Evolutionary conservation across 2,329 filamentous ascomycete genomes (phyloP).

Genomic region (Albifimbria verrucaria): DNA sequence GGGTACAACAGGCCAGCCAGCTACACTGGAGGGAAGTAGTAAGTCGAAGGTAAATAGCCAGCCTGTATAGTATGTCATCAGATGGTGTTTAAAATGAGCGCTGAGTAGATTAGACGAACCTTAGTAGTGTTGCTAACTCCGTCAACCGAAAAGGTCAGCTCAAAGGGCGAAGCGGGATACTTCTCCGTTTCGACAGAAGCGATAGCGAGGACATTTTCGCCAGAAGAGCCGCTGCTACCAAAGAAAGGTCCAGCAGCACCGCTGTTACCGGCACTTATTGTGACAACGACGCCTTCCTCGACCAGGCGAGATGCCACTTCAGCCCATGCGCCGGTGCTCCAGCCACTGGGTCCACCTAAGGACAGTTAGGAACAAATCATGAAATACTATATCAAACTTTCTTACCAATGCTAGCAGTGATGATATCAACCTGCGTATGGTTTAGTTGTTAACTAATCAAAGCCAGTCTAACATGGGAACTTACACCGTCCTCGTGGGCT

Average conservation of each 20-base stretch:
- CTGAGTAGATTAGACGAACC: too few species aligned
- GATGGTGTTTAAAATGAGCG: not conserved
- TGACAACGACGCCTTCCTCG: conserved; percentile 38
- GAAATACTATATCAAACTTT: too few species aligned
- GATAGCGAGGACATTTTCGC: conserved; percentile 38
- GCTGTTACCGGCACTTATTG: conserved; percentile 41
- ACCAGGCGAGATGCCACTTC: conserved; percentile 27
- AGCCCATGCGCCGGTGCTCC: conserved; percentile 24
- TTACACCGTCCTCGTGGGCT: conserved; percentile 27
- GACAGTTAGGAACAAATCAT: too few species aligned
- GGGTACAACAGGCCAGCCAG: conserved; percentile 19
- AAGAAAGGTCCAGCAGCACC: conserved; percentile 40
- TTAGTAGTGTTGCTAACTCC: not conserved
- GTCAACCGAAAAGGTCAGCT: conserved; percentile 18
- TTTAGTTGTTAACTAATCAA: not conserved
- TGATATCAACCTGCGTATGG: conserved; percentile 25
- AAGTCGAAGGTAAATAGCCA: conserved; percentile 4
- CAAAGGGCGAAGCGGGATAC: conserved; percentile 11
- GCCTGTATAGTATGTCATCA: not conserved
- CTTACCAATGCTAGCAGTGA: conserved; percentile 26
- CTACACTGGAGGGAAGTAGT: conserved; percentile 4
- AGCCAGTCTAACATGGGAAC: not conserved
- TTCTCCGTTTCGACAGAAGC: conserved; percentile 35
- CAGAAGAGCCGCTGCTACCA: conserved; percentile 35
- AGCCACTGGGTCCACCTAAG: conserved; percentile 25